Base-by-base conservation (phyloP, 1,284 basidiomycete species). In the Apiotrichum sp. region DNA sequence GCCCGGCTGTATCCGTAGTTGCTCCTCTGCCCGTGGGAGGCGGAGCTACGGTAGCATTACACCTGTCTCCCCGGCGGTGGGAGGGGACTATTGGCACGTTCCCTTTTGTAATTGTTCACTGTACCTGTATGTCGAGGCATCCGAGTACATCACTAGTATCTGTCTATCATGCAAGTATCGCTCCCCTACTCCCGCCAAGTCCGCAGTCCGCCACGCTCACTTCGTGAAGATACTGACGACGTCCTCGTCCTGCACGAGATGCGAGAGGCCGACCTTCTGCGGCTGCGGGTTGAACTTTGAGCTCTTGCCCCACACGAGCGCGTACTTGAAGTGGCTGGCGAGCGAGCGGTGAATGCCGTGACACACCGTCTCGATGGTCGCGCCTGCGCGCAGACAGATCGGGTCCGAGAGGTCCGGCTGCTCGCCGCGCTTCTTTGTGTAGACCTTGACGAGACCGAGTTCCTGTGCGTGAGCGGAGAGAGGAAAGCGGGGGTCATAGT, bases 321-420 rank as follows among this genome's bases (percentile, higher is more conserved):
- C 90, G 70, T 92, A 77, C 68, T 77, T 86, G 81, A 93, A 96
- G 70, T 97, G 93, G 4, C 88, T 81, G 4, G 86, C 89, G 14
- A 98, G 80, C 31, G 89, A 88, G 55, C 90, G 82, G 75, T 97
- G 93, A 48, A 97, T 89, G 53, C 88, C 87, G 71, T 93, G 86
- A 76, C 93, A 96, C 13, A 93, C 91, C 33, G 88, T 89, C 80
- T 97, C 95, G 58, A 98, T 88, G 0, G 90, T 93, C 2, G 93
- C 91, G 1, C 93, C 95, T 67, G 84, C 88, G 53, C 93, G 82
- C 63, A 97, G 77, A 71, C 93, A 93, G 49, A 98, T 85, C n/a
- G 95, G 95, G 75, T 98, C 95, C 1, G 80, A 77, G 16, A 98
- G 77, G 72, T 98, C 95, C 2, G 95, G 92, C 64, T 88, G 88